phyloP scores from a whole-genome alignment of 768 basidiomycete genomes.

The Phanerodontia chrysosporium region DNA sequence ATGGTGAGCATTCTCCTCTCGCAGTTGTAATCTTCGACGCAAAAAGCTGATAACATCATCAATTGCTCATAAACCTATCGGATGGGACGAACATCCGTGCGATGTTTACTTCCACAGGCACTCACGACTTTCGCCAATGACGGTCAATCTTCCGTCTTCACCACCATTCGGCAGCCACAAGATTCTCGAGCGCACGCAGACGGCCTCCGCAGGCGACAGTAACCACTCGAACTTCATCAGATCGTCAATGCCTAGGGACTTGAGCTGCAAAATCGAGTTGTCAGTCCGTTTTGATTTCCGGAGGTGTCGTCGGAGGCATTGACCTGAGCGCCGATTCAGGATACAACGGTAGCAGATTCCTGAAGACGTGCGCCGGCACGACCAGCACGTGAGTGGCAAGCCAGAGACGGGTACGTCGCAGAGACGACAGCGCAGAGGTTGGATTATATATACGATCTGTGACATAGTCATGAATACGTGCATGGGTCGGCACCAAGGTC shows the following conservation, averaged over 20 bases:
- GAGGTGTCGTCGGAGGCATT: slow-evolving; percentile 69
- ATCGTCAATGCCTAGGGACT: slow-evolving; percentile 92
- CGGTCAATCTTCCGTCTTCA: slow-evolving; percentile 71
- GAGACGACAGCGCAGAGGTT: slow-evolving; percentile 75
- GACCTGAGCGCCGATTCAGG: slow-evolving; percentile 54
- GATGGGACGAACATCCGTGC: slow-evolving; percentile 90
- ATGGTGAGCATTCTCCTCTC: slow-evolving; percentile 96
- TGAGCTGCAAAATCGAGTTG: slow-evolving; percentile 87
- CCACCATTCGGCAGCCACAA: slow-evolving; percentile 79
- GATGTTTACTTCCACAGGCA: slow-evolving; percentile 86
- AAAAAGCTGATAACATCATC: slow-evolving; percentile 60
- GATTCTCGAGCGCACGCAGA: slow-evolving; percentile 83
- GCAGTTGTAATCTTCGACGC: slow-evolving; percentile 82
- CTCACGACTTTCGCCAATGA: slow-evolving; percentile 83
- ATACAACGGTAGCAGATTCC: slow-evolving; percentile 91
- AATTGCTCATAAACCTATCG: too few species aligned
- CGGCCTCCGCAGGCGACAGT: slow-evolving; percentile 83
- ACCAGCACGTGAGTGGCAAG: slow-evolving; percentile 93
- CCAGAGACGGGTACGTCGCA: slow-evolving; percentile 87
- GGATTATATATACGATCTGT: slow-evolving; percentile 92
- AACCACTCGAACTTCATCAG: slow-evolving; percentile 96
- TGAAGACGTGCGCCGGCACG: slow-evolving; percentile 87
- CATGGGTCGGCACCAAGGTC: slow-evolving; percentile 4
- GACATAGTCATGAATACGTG: not conserved
- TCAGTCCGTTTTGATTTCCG: slow-evolving; percentile 93